Conservation (phyloP, 2,329 filamentous ascomycete genomes). For the Alternaria triticimaculans region DNA sequence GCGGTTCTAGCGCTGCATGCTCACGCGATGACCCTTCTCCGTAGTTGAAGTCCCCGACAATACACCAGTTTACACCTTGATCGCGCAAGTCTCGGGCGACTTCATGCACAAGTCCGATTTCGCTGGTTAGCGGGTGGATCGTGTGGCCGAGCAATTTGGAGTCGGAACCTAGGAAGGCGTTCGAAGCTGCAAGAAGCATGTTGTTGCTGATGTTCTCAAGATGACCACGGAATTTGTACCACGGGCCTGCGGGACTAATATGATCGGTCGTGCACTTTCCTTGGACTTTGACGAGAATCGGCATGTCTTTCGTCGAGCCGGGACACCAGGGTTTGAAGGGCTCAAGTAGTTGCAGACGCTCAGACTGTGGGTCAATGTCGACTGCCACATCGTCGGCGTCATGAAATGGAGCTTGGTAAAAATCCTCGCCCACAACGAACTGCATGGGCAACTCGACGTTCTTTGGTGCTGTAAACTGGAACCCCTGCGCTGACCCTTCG, state of each 20-base stretch:
- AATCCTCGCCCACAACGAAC: conserved; percentile 31
- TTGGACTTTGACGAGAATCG: conserved; percentile 44
- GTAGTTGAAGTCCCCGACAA: conserved; percentile 45
- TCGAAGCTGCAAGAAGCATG: conserved; percentile 43
- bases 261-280: conserved; percentile 53
- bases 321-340: conserved; percentile 31
- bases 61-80: conserved; percentile 35
- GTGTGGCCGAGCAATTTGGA: conserved; percentile 36
- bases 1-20: conserved; percentile 38
- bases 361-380: conserved; percentile 32
- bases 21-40: conserved; percentile 36
- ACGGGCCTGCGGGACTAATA: conserved; percentile 49
- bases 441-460: conserved; percentile 32
- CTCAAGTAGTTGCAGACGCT: conserved; percentile 31
- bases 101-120: conserved; percentile 31
- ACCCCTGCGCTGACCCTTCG: conserved; percentile 10
- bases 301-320: conserved; percentile 29
- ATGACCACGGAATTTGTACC: conserved; percentile 51
- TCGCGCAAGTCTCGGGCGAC: conserved; percentile 33
- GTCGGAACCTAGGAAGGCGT: conserved; percentile 35
- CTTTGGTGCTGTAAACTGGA: conserved; percentile 37
- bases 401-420: conserved; percentile 33
- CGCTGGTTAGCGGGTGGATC: conserved; percentile 21
- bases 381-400: conserved; percentile 30
- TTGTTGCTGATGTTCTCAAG: conserved; percentile 51